Base-by-base conservation (phyloP, 129 eudicot genomes). In the Pseudognaphalium luteoalbum region DNA sequence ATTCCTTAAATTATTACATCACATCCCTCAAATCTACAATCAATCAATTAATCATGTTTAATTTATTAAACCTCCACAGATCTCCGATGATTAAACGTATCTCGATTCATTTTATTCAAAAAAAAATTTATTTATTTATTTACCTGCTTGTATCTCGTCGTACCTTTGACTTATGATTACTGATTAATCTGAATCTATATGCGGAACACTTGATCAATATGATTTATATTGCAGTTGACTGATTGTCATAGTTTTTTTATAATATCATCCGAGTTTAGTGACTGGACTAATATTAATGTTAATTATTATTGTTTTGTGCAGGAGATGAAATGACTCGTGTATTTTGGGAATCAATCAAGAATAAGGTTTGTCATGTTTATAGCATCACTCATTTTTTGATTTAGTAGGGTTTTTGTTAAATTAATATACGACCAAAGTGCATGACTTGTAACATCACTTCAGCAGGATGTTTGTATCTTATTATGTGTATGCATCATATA, bases 241-340 rank as follows among this genome's bases (percentile, higher is more conserved):
- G n/a, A 47, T 3, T 14, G 54, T 47, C 3, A 47, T 47, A 17
- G n/a, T n/a, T 14, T 21, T 63, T 63, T 5, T 5, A 2, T 14
- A 3, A 29, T 64, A 3, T 61, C 12, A 22, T 16, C 20, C 1
- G 10, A 62, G 14, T 62, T 2, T 52, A 17, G n/a, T 73, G 59
- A 44, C 20, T 61, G 72, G 62, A 78, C 44, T 32, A 15, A 73
- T 79, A 54, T 72, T 28, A 37, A 47, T 44, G 65, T 54, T 0
- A 34, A 34, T 28, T 35, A 35, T 35, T 6, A 35, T 5, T 73
- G 59, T 72, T 39, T 81, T 69, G 19, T 76, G 80, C 93, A 94
- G 98, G 98, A 62, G 98, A 94, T 91, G 98, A 94, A 85, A 94
- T 94, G 98, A 94, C 98, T 32, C 85, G 98, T 63, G 85, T 94